Evolutionary conservation across 1,139 yeast species (phyloP).

Genomic region (Scheffersomyces cryptocercus): DNA sequence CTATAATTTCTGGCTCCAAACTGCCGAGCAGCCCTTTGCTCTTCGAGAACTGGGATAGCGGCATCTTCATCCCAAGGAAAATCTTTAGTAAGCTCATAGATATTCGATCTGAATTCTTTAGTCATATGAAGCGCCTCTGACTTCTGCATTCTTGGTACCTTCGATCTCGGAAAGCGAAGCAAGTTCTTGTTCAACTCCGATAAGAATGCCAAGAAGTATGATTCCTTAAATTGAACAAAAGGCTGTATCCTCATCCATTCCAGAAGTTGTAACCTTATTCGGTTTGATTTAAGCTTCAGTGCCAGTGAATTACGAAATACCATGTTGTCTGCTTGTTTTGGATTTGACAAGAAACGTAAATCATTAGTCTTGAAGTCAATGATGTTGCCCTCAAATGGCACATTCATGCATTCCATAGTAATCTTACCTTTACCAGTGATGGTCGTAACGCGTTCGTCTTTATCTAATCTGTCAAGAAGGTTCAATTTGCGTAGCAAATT

Average conservation of each 20-base stretch:
- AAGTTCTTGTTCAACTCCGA: conserved; percentile 10
- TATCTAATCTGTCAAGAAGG: conserved; percentile 4
- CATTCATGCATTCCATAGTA: not conserved
- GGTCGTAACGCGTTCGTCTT: not conserved
- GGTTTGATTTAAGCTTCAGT: conserved; percentile 11
- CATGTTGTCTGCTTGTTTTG: conserved; percentile 2
- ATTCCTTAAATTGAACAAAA: conserved; percentile 32
- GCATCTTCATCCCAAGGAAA: conserved; percentile 10
- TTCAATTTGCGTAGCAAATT: conserved; percentile 7
- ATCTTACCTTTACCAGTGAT: not conserved
- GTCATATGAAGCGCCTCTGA: conserved; percentile 18
- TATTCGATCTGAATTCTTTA: conserved; percentile 16
- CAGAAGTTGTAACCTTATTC: conserved; percentile 30
- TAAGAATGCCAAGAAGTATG: conserved; percentile 14
- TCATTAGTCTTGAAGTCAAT: conserved; percentile 40
- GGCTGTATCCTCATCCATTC: conserved; percentile 46
- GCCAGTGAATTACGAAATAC: conserved; percentile 10
- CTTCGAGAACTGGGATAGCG: conserved; percentile 3
- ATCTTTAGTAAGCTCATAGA: conserved; percentile 17
- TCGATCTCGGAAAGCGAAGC: conserved; percentile 9
- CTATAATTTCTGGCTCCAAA: not conserved
- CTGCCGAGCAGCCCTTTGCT: not conserved
- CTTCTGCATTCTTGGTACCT: conserved; percentile 11
- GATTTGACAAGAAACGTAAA: conserved; percentile 28
- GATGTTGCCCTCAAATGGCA: conserved; percentile 23